Base-by-base conservation (phyloP, 1,139 yeast species). In the Eremothecium gossypii region DNA sequence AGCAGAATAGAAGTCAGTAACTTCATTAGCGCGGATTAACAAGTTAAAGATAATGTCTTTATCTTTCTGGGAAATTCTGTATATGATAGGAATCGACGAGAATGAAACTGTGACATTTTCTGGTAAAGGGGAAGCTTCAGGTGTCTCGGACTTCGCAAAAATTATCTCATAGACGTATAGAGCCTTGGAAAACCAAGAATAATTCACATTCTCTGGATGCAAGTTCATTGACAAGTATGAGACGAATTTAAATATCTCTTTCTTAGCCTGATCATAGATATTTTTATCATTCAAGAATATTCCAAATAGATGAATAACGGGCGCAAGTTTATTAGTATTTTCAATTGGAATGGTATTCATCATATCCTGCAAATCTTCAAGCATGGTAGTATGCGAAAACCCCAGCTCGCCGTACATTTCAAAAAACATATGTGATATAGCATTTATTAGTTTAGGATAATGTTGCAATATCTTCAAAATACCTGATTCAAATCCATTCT, bases 101-200 rank as follows among this genome's bases (percentile, higher is more conserved):
- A 49, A 45, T 2, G 59, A 46, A 1, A 53, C 45, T 31, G 57
- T 48, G n/a, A 61, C 57, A 11, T 56, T 58, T 2, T 43, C 42
- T 1, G 54, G 48, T 5, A 66, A 49, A 7, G 46, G 41, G 27
- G 60, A 63, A 20, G 59, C 45, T 7, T 47, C 50, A 1, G 79
- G 79, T 2, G 73, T 55, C 36, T 65, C 67, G 7, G 72, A 65
- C 39, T 66, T 70, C 1, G 76, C 65, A 37, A 78, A 51, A 7
- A 74, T 58, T 36, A 70, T 73, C 38, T 74, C 79, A 40, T 74
- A 66, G 2, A 76, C 68, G 10, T 66, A 59, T 39, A 81, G 57
- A 0, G 74, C 71, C 43, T 70, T 67, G 1, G 74, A 68, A 51
- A 74, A 73, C 76, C 79, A 79, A 3, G 66, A 60, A 20, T 68